These are phyloP conservation scores for Fusarium austroafricanum DNA, from an alignment of 2,329 filamentous ascomycete species.

Conservation along the genomic window DNA sequence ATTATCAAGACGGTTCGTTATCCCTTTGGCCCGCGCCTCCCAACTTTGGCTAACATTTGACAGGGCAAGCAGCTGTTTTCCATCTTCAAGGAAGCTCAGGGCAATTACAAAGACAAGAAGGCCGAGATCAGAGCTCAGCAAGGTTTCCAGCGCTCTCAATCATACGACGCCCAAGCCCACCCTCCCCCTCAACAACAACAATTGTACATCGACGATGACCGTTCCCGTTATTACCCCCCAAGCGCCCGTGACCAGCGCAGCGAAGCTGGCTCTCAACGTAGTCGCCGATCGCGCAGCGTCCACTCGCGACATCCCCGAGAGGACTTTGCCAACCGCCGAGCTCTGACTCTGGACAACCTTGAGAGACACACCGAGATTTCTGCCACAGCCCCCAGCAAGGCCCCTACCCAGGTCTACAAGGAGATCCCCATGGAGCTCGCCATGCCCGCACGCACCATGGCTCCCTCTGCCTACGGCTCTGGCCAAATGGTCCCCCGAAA, in stretches of 20 bases:
- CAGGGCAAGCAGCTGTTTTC: conserved; percentile 90
- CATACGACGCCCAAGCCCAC: conserved; percentile 58
- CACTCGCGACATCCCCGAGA: conserved; percentile 47
- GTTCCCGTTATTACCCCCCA: conserved; percentile 52
- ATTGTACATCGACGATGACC: conserved; percentile 46
- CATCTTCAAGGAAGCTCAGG: conserved; percentile 92
- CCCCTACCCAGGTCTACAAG: conserved; percentile 57
- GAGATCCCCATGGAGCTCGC: conserved; percentile 56
- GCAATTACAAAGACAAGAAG: conserved; percentile 89
- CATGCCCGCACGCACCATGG: conserved; percentile 43
- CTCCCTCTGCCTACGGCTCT: conserved; percentile 42
- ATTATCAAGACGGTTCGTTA: conserved; percentile 84
- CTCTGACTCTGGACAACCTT: conserved; percentile 65
- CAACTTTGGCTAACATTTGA: conserved; percentile 24
- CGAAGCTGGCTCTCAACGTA: conserved; percentile 58
- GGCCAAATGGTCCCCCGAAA: conserved; percentile 51
- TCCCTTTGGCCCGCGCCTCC: not conserved
- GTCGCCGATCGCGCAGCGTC: conserved; percentile 54
- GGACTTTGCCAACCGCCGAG: conserved; percentile 50
- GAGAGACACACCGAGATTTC: conserved; percentile 65
- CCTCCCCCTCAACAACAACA: conserved; percentile 32
- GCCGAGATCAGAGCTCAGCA: conserved; percentile 79
- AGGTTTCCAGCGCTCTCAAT: conserved; percentile 70
- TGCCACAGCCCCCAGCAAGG: conserved; percentile 58
- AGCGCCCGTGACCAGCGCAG: conserved; percentile 50